Conservation (phyloP, 208 protist genomes). For the Trypanosoma melophagium region DNA sequence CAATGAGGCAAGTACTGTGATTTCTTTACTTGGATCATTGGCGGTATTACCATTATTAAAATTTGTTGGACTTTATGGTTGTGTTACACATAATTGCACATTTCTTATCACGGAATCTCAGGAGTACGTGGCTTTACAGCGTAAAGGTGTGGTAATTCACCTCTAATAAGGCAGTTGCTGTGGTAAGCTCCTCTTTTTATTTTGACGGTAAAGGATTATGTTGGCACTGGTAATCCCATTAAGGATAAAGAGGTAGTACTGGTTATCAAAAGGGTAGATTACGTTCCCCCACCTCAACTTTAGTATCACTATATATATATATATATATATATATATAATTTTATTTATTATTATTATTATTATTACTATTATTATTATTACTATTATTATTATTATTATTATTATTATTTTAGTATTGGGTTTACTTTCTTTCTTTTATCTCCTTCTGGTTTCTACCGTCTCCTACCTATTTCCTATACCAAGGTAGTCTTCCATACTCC, state of each 20-base stretch:
- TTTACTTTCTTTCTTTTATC: conserved; percentile 4
- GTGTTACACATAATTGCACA: background rate
- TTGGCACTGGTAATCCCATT: background rate
- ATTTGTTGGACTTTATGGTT: conserved; percentile 26
- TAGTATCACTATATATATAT: background rate
- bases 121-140: conserved; percentile 8
- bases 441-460: conserved; percentile 4
- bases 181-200: no score
- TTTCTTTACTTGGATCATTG: conserved; percentile 15
- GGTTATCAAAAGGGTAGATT: no score
- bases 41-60: conserved; percentile 7
- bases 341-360: no score
- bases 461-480: conserved; percentile 8
- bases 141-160: conserved; percentile 21
- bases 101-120: conserved; percentile 3
- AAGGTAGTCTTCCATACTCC: conserved; percentile 7
- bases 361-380: no score
- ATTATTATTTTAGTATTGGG: background rate
- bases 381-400: conserved; percentile 5
- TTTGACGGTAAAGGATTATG: background rate
- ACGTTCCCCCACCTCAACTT: background rate
- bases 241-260: no score
- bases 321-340: conserved; percentile 20
- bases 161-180: conserved; percentile 5
- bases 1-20: background rate